Percentiles rank a stretch among this genome's conserved stretches.
phyloP scores from a whole-genome alignment of 768 basidiomycete genomes.

The Termitomyces heimii region DNA sequence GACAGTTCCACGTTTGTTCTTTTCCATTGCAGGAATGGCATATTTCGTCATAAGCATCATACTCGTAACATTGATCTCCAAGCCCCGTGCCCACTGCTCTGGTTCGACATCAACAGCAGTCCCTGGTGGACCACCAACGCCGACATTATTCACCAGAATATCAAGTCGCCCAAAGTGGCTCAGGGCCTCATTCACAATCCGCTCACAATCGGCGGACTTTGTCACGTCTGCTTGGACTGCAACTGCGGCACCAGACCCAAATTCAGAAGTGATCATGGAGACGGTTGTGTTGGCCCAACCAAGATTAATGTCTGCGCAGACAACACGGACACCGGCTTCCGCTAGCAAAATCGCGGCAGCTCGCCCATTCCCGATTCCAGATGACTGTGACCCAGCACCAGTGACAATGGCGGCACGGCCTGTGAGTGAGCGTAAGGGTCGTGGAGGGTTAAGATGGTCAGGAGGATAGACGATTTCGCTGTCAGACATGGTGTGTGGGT shows the following conservation, averaged over 20 bases:
- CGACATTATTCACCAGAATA: constrained; percentile 38
- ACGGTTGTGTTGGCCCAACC: constrained; percentile 31
- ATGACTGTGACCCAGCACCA: constrained; percentile 33
- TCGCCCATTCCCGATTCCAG: constrained; percentile 36
- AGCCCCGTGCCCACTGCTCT: constrained; percentile 26
- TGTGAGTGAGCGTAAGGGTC: constrained; percentile 25
- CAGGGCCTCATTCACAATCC: constrained; percentile 27
- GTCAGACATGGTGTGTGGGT: constrained; percentile 2
- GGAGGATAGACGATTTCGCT: background rate
- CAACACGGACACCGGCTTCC: constrained; percentile 32
- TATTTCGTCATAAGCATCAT: constrained; percentile 40
- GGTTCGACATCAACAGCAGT: constrained; percentile 33
- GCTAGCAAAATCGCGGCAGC: constrained; percentile 35
- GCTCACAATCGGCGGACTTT: constrained; percentile 26
- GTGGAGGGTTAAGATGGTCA: constrained; percentile 22
- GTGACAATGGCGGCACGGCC: constrained; percentile 36
- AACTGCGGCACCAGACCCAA: constrained; percentile 25
- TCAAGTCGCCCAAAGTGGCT: constrained; percentile 32
- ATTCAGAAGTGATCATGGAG: constrained; percentile 32
- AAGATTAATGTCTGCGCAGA: constrained; percentile 30
- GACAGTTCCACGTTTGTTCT: constrained; percentile 21
- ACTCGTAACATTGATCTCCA: constrained; percentile 34
- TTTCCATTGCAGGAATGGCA: constrained; percentile 38
- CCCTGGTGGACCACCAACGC: constrained; percentile 30
- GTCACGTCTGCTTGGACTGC: constrained; percentile 32